Evolutionary conservation across 2,329 filamentous ascomycete species (phyloP).

Genomic region (Sarocladiaceae sp.): DNA sequence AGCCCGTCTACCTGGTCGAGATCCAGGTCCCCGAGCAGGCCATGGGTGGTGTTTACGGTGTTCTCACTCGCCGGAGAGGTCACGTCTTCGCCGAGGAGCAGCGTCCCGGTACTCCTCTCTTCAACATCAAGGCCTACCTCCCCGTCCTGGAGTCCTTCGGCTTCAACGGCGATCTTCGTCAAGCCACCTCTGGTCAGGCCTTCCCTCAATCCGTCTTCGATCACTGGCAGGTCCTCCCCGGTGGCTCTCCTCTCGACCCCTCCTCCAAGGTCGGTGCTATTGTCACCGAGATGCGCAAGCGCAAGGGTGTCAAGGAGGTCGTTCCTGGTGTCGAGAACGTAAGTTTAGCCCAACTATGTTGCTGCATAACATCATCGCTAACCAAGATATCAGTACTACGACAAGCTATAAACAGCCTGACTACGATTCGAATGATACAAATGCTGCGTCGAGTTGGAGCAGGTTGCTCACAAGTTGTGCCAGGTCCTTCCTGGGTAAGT

Average conservation of each 20-base stretch:
- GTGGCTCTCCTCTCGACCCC: conserved; percentile 84
- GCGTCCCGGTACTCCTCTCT: conserved; percentile 96
- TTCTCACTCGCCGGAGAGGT: conserved; percentile 94
- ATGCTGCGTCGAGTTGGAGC: conserved; percentile 7
- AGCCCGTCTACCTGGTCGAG: conserved; percentile 98
- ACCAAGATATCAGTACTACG: conserved; percentile 70
- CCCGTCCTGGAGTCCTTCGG: conserved; percentile 97
- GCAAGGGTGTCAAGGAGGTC: conserved; percentile 98
- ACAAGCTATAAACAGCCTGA: conserved; percentile 81
- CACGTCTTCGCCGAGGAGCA: conserved; percentile 99
- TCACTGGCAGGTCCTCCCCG: conserved; percentile 95
- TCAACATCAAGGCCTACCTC: conserved; percentile 98
- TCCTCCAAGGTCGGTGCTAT: conserved; percentile 78
- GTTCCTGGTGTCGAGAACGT: conserved; percentile 94
- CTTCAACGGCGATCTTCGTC: conserved; percentile 96
- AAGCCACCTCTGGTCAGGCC: conserved; percentile 90
- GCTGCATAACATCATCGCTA: conserved; percentile 14
- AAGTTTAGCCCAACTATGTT: conserved; percentile 45
- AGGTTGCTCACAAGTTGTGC: conserved; percentile 3
- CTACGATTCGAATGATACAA: conserved; percentile 13
- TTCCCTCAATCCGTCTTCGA: conserved; percentile 99
- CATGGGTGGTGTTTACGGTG: conserved; percentile 99
- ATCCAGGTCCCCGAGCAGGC: conserved; percentile 98
- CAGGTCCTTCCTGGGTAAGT: conserved; percentile 4
- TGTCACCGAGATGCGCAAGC: conserved; percentile 90